A percentile compares a stretch with the other conserved stretches of the same genome.
These are phyloP conservation scores for Aspergillus hancockii DNA, from an alignment of 495 filamentous ascomycete genomes.

Conservation along the genomic window DNA sequence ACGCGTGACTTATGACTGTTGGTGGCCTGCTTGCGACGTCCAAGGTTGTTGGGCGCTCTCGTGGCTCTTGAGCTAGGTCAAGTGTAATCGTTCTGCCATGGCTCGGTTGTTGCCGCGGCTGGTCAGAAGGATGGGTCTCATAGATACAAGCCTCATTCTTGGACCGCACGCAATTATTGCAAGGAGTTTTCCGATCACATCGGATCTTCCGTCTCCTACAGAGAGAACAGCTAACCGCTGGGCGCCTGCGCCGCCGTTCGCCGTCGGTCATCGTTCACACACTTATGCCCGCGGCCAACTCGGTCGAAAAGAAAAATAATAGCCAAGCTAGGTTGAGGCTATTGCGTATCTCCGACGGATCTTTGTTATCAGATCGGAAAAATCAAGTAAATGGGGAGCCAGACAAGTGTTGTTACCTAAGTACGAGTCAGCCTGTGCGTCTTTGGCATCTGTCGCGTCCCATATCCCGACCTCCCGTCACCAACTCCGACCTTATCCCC, in stretches of 20 bases:
- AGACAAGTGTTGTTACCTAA: background rate
- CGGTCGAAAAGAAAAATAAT: background rate
- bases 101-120: conserved; percentile 15
- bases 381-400: background rate
- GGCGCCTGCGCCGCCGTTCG: conserved; percentile 48
- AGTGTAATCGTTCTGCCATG: conserved; percentile 5
- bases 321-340: too few relatives aligned
- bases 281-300: background rate
- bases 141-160: conserved; percentile 45
- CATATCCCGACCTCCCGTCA: conserved; percentile 28
- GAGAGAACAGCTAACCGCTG: conserved; percentile 43
- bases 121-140: conserved; percentile 21
- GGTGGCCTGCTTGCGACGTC: background rate
- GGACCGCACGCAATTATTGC: conserved; percentile 51
- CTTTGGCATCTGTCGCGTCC: conserved; percentile 26
- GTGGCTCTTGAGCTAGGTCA: background rate
- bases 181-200: conserved; percentile 51
- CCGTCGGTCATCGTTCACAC: conserved; percentile 30
- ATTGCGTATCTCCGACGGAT: background rate
- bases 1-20: conserved; percentile 13
- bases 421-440: conserved; percentile 17
- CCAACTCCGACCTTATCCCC: background rate
- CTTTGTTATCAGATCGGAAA: background rate
- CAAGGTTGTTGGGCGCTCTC: background rate
- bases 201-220: conserved; percentile 53